These are phyloP conservation scores for Adansonia digitata DNA, from an alignment of 345 rosid genomes.

Conservation along the genomic window DNA sequence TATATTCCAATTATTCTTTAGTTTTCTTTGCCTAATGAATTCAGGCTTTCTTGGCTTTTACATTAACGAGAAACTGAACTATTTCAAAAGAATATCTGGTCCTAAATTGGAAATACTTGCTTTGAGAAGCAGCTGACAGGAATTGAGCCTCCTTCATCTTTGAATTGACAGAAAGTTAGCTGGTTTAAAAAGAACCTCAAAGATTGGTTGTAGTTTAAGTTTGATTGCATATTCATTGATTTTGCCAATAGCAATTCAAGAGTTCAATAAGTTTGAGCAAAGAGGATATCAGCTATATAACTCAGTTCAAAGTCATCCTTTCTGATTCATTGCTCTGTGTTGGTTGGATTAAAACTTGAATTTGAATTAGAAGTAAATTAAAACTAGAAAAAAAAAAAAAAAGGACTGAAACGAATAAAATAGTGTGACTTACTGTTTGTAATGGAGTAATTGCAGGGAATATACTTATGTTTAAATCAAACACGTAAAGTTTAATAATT, in stretches of 20 bases:
- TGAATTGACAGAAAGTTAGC: background rate
- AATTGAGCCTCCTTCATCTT: background rate
- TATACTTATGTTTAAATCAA: conserved; percentile 4
- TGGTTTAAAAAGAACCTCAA: too few relatives aligned
- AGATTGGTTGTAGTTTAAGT: too few relatives aligned
- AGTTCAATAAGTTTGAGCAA: background rate
- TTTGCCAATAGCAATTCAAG: too few relatives aligned
- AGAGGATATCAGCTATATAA: background rate
- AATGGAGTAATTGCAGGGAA: background rate
- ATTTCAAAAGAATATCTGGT: too few relatives aligned
- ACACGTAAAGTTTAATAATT: conserved; percentile 11
- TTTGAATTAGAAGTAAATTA: too few relatives aligned
- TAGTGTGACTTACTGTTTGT: background rate
- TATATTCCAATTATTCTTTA: too few relatives aligned
- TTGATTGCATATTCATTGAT: too few relatives aligned
- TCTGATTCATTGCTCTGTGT: conserved; percentile 7
- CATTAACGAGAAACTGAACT: background rate
- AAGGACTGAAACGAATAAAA: background rate
- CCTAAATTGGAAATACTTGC: too few relatives aligned
- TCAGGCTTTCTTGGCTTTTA: background rate
- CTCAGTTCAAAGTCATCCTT: background rate
- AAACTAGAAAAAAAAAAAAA: too few relatives aligned
- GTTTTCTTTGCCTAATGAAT: background rate
- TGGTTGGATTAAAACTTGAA: background rate
- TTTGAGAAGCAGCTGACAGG: background rate